These are phyloP conservation scores for Chlorella vulgaris DNA, from an alignment of 139 green algal genomes.

Conservation along the genomic window DNA sequence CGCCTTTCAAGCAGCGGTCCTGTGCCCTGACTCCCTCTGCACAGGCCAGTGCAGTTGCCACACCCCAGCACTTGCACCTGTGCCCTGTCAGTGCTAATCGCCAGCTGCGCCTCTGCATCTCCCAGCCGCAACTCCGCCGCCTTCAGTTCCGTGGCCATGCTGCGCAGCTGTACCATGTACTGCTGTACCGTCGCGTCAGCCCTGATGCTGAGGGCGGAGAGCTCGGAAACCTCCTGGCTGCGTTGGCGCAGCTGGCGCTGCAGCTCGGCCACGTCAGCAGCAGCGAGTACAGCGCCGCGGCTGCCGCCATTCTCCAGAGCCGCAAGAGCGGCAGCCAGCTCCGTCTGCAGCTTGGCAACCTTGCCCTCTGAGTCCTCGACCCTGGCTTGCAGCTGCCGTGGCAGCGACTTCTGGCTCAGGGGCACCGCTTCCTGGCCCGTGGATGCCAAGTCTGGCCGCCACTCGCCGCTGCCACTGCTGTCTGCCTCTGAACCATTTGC, in stretches of 20 bases:
- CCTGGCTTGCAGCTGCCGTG: not conserved
- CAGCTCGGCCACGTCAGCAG: slow-evolving; percentile 2
- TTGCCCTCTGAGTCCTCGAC: not conserved
- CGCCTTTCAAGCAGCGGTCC: too few species aligned
- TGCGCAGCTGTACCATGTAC: slow-evolving; percentile 38
- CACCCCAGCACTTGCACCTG: slow-evolving; percentile 2
- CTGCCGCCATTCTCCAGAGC: not conserved
- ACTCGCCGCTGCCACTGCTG: not conserved
- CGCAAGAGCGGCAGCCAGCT: not conserved
- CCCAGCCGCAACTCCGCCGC: slow-evolving; percentile 14
- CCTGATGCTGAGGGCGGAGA: slow-evolving; percentile 31
- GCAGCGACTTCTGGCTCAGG: not conserved
- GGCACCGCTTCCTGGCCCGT: not conserved
- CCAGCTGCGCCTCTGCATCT: slow-evolving; percentile 19
- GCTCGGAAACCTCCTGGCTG: slow-evolving; percentile 25
- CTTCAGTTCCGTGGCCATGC: slow-evolving; percentile 30
- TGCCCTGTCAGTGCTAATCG: not conserved
- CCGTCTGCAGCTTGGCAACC: not conserved
- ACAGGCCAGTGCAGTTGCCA: not conserved
- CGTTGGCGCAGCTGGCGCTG: slow-evolving; percentile 23
- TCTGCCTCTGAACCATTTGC: not conserved
- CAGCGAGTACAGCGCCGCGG: not conserved
- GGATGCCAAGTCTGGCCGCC: not conserved
- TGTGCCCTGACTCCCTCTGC: too few species aligned
- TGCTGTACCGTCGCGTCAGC: slow-evolving; percentile 26